Base-by-base conservation (phyloP, 1,139 yeast genomes). In the Scheffersomyces illinoinensis region DNA sequence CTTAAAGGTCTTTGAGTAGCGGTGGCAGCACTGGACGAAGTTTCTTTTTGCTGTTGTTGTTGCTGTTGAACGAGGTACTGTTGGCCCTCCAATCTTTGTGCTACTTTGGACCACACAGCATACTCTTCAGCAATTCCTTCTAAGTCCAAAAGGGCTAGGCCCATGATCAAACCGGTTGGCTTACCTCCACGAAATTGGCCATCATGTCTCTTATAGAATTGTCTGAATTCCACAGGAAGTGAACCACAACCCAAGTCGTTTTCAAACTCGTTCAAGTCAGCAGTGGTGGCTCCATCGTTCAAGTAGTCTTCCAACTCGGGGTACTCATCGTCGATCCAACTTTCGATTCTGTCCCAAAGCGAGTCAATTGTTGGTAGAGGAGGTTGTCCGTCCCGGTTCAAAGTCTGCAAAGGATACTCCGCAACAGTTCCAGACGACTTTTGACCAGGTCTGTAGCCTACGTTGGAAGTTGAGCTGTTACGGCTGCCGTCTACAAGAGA, bases 151-250 rank as follows among this genome's bases (percentile, higher is more conserved):
- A 90, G 78, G 4, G 87, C 85, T 68, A 89, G 78, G 23, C 96
- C 93, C 79, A 88, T 87, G 54, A 91, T 72, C 57, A 90, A 77
- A 4, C 97, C 97, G 2, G 90, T 84, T 21, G 93, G 92, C 65
- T 83, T 82, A 19, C 93, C 93, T 55, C 91, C 90, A 53, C 86
- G 76, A 63, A 89, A 87, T 75, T 91, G 96, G 60, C 97, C 97
- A 71, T 91, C 97, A 70, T 90, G 95, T 60, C 87, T 78, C 71
- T 85, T 85, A 71, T 84, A 88, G 59, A 90, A 87, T 68, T 89
- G 95, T 66, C 95, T 85, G 56, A 91, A 89, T 65, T 90, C 96
- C 4, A 82, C 76, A 1, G 97, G 96, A 57, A 91, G 79, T 39
- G 85, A 77, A 1, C 84, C 83, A 64, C 87, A 78, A 56, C 85